phyloP scores from a whole-genome alignment of 2,329 filamentous ascomycete species.

The Calcarisporium arbuscula region DNA sequence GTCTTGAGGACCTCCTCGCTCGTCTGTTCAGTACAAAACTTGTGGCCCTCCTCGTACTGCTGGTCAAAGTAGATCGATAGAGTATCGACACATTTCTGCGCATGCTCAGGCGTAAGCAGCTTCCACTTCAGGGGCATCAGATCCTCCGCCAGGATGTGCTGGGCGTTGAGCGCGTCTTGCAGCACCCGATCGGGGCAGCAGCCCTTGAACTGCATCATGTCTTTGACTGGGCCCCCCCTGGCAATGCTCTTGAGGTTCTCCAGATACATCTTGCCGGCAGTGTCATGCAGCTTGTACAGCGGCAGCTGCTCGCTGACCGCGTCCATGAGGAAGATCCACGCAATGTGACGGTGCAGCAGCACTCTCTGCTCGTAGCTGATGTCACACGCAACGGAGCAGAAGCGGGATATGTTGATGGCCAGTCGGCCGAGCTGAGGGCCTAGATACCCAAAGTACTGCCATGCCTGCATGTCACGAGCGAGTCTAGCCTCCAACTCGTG shows the following conservation, averaged over 20 bases:
- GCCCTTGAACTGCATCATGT: slow-evolving; percentile 1
- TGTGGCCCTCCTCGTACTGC: slow-evolving; percentile 2
- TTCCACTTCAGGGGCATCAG: slow-evolving; percentile 4
- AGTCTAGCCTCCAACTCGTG: background rate
- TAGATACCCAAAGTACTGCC: slow-evolving; percentile 32
- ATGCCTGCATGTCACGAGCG: background rate
- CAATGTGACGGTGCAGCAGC: slow-evolving; percentile 3
- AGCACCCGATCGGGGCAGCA: background rate
- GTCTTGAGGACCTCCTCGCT: slow-evolving; percentile 3
- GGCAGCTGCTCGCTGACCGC: slow-evolving; percentile 4
- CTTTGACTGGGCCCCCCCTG: background rate
- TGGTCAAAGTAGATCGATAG: slow-evolving; percentile 5
- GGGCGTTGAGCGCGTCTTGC: slow-evolving; percentile 1
- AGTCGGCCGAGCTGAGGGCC: slow-evolving; percentile 16
- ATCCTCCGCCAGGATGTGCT: slow-evolving; percentile 3
- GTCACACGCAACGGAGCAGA: background rate
- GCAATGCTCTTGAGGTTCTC: slow-evolving; percentile 5
- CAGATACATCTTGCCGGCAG: slow-evolving; percentile 4
- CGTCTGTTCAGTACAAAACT: slow-evolving; percentile 4
- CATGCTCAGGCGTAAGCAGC: slow-evolving; percentile 1
- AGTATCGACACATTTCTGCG: background rate
- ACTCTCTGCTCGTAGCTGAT: slow-evolving; percentile 5
- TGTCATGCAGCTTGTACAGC: slow-evolving; percentile 3
- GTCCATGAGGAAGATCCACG: slow-evolving; percentile 6
- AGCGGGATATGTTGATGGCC: slow-evolving; percentile 1